A percentile compares a stretch with the other conserved stretches of the same genome.
phyloP scores from a whole-genome alignment of 2,329 filamentous ascomycete genomes.

The Penicillium sp. region DNA sequence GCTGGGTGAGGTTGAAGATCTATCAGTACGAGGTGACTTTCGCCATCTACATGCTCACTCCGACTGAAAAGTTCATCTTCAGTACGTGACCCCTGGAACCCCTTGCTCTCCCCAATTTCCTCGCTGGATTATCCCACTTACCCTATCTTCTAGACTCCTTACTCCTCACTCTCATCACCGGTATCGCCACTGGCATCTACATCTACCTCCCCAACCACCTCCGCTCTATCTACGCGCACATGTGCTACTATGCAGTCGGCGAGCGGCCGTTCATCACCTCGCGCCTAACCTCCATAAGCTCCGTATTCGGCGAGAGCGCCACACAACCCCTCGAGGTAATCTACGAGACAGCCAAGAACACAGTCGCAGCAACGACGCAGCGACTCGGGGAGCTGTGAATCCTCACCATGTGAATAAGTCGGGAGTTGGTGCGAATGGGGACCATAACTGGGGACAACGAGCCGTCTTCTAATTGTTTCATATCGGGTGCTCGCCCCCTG shows the following conservation, averaged over 20 bases:
- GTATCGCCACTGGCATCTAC: constrained; percentile 78
- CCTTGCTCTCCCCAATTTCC: neutral
- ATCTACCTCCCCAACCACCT: constrained; percentile 94
- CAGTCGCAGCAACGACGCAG: constrained; percentile 35
- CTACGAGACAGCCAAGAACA: constrained; percentile 46
- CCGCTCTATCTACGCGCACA: constrained; percentile 71
- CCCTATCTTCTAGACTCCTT: constrained; percentile 64
- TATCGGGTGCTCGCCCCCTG: neutral
- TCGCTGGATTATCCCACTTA: neutral
- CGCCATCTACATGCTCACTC: constrained; percentile 93
- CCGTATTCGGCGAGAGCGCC: constrained; percentile 30
- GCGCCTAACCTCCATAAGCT: constrained; percentile 30
- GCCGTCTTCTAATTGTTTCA: neutral
- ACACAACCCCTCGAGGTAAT: constrained; percentile 44
- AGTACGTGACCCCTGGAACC: constrained; percentile 57
- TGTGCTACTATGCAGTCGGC: constrained; percentile 92
- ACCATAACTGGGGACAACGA: neutral
- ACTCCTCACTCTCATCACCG: constrained; percentile 81
- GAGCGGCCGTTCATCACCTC: constrained; percentile 50
- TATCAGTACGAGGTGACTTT: constrained; percentile 99
- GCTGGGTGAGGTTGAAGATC: constrained; percentile 89
- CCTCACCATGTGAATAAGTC: neutral
- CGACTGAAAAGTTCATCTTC: constrained; percentile 93
- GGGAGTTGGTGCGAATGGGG: neutral
- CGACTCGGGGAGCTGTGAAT: constrained; percentile 33